These are phyloP conservation scores for Aspergillus heteromorphus DNA, from an alignment of 495 filamentous ascomycete genomes.

Conservation along the genomic window DNA sequence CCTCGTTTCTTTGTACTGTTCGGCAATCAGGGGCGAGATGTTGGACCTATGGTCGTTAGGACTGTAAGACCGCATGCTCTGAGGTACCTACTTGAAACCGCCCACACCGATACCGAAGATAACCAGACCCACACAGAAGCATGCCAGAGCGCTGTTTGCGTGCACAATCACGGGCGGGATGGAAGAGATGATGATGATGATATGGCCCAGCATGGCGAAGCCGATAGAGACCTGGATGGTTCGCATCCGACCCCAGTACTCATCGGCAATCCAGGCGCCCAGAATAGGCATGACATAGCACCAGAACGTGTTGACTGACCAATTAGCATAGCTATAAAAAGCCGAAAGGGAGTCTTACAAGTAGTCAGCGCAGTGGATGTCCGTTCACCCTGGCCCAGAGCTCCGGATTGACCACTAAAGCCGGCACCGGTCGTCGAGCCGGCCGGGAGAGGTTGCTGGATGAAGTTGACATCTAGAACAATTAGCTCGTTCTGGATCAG, in stretches of 20 bases:
- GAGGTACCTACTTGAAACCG: slow-evolving; percentile 44
- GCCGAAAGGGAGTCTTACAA: slow-evolving; percentile 21
- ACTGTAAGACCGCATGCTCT: neutral
- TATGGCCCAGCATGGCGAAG: slow-evolving; percentile 59
- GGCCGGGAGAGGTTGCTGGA: slow-evolving; percentile 57
- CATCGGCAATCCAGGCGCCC: slow-evolving; percentile 69
- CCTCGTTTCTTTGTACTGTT: slow-evolving; percentile 43
- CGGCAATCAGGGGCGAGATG: slow-evolving; percentile 53
- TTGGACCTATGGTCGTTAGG: slow-evolving; percentile 41
- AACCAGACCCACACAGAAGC: slow-evolving; percentile 56
- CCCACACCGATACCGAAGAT: slow-evolving; percentile 48
- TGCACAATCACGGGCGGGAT: slow-evolving; percentile 56
- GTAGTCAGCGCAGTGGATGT: slow-evolving; percentile 57
- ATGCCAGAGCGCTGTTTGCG: slow-evolving; percentile 44
- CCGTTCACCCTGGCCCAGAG: slow-evolving; percentile 60
- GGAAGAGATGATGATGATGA: slow-evolving; percentile 59
- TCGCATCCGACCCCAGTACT: slow-evolving; percentile 63
- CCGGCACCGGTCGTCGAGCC: slow-evolving; percentile 58
- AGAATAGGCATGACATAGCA: slow-evolving; percentile 63
- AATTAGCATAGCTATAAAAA: neutral
- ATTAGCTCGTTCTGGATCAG: neutral
- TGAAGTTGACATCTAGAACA: slow-evolving; percentile 53
- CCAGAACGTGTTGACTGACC: slow-evolving; percentile 63
- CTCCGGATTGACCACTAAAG: slow-evolving; percentile 53
- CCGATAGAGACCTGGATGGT: slow-evolving; percentile 57